Percentiles rank a stretch among this genome's conserved stretches.
These are phyloP conservation scores for Pichia sp. DNA, from an alignment of 1,139 yeast species.

Conservation along the genomic window DNA sequence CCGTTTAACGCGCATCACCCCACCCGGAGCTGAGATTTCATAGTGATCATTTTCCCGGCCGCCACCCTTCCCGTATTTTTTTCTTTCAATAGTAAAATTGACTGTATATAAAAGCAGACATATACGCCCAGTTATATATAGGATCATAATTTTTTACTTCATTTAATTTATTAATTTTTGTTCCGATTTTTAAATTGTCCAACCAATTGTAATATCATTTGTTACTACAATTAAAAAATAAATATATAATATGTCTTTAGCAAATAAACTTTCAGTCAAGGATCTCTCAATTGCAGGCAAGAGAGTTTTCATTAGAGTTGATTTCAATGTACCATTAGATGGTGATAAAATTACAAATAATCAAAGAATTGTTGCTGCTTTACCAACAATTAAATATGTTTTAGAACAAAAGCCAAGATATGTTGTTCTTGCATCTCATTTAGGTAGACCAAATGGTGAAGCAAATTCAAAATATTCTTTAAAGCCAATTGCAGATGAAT, in stretches of 20 bases:
- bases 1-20: constrained; percentile 6
- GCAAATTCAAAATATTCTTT: constrained; percentile 74
- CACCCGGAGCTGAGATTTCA: constrained; percentile 9
- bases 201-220: no score
- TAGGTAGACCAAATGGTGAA: constrained; percentile 98
- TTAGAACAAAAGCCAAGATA: constrained; percentile 84
- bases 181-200: no score
- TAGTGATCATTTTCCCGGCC: neutral
- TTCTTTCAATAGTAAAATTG: no score
- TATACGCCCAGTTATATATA: no score
- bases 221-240: neutral
- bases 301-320: constrained; percentile 17
- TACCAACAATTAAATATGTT: constrained; percentile 93
- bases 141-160: no score
- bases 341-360: constrained; percentile 95
- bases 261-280: constrained; percentile 84
- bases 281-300: constrained; percentile 72
- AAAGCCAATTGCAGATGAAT: constrained; percentile 86
- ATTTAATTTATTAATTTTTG: no score
- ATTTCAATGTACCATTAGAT: constrained; percentile 91
- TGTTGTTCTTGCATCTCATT: constrained; percentile 85
- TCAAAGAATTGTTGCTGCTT: constrained; percentile 97
- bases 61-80: neutral
- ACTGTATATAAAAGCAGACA: neutral
- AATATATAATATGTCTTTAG: constrained; percentile 58